Evolutionary conservation across 306 rosid genomes (phyloP), one percentile per base, ranked within the genome.

Genomic region (Prunus mongolica): DNA sequence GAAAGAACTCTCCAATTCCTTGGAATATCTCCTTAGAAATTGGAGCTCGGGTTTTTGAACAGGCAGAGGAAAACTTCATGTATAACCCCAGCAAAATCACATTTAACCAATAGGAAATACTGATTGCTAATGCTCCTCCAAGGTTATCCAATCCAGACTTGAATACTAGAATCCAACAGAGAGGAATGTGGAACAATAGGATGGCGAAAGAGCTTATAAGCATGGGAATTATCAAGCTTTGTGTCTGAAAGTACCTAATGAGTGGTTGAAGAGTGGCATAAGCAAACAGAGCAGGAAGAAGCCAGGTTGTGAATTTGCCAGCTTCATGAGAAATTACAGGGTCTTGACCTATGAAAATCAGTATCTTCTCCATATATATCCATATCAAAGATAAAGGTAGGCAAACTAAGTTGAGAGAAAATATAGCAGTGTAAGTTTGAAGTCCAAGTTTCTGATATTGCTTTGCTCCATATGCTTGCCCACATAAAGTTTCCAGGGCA

Each of bases 311-410:
- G 84, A 90, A 86, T 63, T 69, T 82, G 0, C 90, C 92, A 16
- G 90, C 95, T 82, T 86, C 92, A 0, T 55, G 85, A 14, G 95
- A 79, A 77, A 87, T 90, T 13, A 77, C 76, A 81, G 95, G 88
- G 73, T 90, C 95, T 79, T 86, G 95, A 30, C 92, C 95, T 14
- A 83, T 61, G 60, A 77, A 86, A 52, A 78, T 41, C 63, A 90
- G 85, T 67, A 90, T 55, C 27, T 41, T 73, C 70, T 61, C 92
- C 69, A 88, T 82, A 83, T 27, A 41, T 49, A 84, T 72, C 90
- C 92, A 90, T 68, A 82, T 34, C 10, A 84, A 22, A 79, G 85
- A 80, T 7, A 90, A 6, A 30, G 90, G 88, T 74, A 90, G 1
- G 54, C 87, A 84, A 50, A 87, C 86, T 12, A 82, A 25, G 49